These are phyloP conservation scores for Boletellus ananas DNA, from an alignment of 768 basidiomycete species.

Conservation along the genomic window DNA sequence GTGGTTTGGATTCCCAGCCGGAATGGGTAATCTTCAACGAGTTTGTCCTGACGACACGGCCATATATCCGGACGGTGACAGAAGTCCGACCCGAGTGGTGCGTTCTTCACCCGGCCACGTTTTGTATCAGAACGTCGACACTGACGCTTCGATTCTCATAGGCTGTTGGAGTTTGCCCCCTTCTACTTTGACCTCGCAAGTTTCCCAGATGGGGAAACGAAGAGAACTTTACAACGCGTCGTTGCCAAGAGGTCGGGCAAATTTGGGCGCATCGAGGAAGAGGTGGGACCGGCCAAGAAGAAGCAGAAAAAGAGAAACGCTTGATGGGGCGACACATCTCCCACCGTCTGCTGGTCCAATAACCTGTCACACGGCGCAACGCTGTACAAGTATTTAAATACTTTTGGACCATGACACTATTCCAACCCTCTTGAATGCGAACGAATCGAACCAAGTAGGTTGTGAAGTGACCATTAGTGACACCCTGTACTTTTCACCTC, in stretches of 20 bases:
- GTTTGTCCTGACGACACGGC: conserved; percentile 87
- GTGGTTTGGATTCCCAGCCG: conserved; percentile 80
- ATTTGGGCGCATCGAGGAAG: conserved; percentile 14
- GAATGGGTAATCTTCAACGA: conserved; percentile 95
- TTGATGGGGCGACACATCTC: not conserved
- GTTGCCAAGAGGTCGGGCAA: conserved; percentile 52
- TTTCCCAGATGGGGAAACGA: conserved; percentile 72
- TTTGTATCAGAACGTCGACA: not conserved
- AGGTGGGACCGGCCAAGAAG: conserved; percentile 10
- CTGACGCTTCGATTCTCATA: conserved; percentile 18
- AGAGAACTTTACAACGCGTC: conserved; percentile 55
- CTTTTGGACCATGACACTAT: too few relatives aligned
- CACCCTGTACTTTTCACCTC: too few relatives aligned
- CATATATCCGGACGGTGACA: conserved; percentile 89
- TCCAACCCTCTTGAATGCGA: too few relatives aligned
- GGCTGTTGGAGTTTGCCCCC: conserved; percentile 60
- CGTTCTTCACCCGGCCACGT: conserved; percentile 16
- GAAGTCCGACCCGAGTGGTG: conserved; percentile 87
- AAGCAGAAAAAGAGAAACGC: conserved; percentile 9
- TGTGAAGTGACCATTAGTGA: too few relatives aligned
- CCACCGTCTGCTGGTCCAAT: too few relatives aligned
- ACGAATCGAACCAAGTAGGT: too few relatives aligned
- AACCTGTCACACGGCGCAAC: too few relatives aligned
- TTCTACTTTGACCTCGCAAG: conserved; percentile 65
- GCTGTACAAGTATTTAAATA: too few relatives aligned